Percentiles rank a stretch among this genome's conserved stretches.
Evolutionary conservation across 73 alveolate genomes (phyloP).

Genomic region (Symbiodinium pilosum): DNA sequence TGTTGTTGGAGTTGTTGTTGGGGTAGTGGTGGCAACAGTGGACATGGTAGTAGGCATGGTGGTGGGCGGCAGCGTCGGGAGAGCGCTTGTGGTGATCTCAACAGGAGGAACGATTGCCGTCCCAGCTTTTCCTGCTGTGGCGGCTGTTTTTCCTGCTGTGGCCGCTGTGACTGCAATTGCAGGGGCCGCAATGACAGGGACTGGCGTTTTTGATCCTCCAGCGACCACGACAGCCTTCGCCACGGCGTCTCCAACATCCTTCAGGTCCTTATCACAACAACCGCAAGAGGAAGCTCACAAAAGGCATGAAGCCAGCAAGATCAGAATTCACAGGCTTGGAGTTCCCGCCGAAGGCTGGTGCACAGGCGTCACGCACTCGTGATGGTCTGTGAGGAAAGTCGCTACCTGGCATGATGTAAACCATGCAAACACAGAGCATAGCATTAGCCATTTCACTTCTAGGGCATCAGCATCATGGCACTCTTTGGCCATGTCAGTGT

Average conservation of each 20-base stretch:
- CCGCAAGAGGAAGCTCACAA: background rate
- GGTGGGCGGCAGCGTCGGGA: background rate
- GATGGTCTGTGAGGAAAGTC: constrained; percentile 42
- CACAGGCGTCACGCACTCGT: constrained; percentile 62
- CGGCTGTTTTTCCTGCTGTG: background rate
- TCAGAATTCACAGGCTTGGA: background rate
- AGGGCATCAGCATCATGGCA: background rate
- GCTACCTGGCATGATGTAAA: background rate
- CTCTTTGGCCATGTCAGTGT: background rate
- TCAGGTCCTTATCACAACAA: background rate
- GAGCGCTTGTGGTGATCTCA: background rate
- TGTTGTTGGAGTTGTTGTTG: background rate
- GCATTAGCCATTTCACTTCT: too few species aligned
- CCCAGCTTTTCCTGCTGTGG: background rate
- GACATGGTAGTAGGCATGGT: background rate
- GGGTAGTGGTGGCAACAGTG: background rate
- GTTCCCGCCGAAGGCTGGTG: constrained; percentile 35
- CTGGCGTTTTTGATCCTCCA: background rate
- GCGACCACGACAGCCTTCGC: background rate
- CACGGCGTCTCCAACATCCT: background rate
- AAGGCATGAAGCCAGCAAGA: background rate
- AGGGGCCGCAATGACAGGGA: background rate
- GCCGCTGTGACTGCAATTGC: constrained; percentile 50
- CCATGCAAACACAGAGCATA: too few species aligned
- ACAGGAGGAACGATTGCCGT: background rate